Evolutionary conservation across 768 basidiomycete species (phyloP).

Genomic region (Podaxis mareebaensis): DNA sequence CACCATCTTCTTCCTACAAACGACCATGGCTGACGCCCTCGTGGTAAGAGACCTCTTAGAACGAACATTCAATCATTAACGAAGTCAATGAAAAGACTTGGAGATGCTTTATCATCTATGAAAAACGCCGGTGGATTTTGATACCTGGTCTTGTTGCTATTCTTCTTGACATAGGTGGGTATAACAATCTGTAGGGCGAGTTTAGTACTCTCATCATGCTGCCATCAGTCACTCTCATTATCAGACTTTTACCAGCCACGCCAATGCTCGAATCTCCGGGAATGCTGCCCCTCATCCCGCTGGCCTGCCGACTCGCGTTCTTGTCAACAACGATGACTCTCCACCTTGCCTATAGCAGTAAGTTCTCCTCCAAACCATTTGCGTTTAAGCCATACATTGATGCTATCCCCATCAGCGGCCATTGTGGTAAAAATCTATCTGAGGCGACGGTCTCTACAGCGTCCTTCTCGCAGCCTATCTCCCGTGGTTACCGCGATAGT

Average conservation of each 20-base stretch:
- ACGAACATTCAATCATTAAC: background rate
- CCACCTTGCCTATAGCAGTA: background rate
- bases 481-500: conserved; percentile 3
- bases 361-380: background rate
- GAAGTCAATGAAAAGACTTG: background rate
- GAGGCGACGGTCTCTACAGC: background rate
- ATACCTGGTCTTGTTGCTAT: background rate
- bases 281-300: background rate
- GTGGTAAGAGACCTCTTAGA: background rate
- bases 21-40: conserved; percentile 1
- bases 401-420: background rate
- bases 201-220: background rate
- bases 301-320: conserved; percentile 7
- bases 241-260: background rate
- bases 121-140: conserved; percentile 6
- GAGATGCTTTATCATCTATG: conserved; percentile 5
- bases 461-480: background rate
- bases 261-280: background rate
- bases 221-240: background rate
- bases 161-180: background rate
- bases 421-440: conserved; percentile 1
- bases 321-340: background rate
- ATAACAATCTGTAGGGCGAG: background rate
- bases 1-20: conserved; percentile 8
- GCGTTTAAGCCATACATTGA: no score